Evolutionary conservation across 331 rosid genomes (phyloP), one percentile per base, ranked within the genome.

Genomic region (Malus hybrid): DNA sequence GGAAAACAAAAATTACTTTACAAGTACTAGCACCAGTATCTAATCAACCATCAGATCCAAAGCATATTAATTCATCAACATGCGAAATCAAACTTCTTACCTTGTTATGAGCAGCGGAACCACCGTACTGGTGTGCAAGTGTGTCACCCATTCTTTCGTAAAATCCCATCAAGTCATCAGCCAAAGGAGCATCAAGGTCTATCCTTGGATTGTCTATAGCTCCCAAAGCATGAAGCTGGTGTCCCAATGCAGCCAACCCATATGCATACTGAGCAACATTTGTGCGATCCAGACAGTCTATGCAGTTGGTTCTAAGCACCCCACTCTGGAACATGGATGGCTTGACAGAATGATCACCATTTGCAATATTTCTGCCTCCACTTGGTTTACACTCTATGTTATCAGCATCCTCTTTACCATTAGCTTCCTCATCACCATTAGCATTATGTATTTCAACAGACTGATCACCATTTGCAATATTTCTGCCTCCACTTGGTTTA

Each of bases 31-130:
- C 3, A 1, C 12, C 52, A 22, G 12, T 24, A 7, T 19, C 56
- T 19, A 73, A 39, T 73, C 46, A 62, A 59, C 64, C 46, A 8
- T 48, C 29, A 11, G 52, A 73, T 6, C 48, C 44, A 73, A 54
- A 73, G 44, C 27, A 18, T 27, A 73, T 44, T 44, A 22, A 46
- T 28, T 18, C 61, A 63, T 62, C 34, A 29, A 29, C 16, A 48
- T 22, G n/a, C 42, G 1, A 48, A 46, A 29, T 19, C 33, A 28
- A 13, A 48, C 31, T 46, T n/a, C 10, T 27, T 74, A 85, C 88
- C 88, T 85, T 85, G 71, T 85, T 85, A 73, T 85, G 88, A 77
- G 88, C 88, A 57, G 88, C 88, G 44, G 88, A 85, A 69, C 88
- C 88, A 77, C 88, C 88, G 18, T 85, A 85, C 71, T 85, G 88